phyloP scores from a whole-genome alignment of 108 stramenopile species.

The Fistulifera pelliculosa region DNA sequence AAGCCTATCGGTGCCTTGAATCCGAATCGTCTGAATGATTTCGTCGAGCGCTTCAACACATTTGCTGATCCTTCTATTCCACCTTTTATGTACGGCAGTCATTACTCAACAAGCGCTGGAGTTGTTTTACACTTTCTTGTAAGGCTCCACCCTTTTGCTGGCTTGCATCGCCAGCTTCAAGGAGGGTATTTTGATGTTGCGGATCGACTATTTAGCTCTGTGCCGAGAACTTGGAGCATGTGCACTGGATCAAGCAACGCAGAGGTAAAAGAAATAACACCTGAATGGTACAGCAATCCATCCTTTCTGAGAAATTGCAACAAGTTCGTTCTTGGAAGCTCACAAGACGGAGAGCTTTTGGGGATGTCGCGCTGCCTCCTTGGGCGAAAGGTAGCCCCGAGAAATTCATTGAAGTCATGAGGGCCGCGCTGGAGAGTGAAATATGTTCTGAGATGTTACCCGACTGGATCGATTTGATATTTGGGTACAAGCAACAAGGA shows the following conservation, averaged over 20 bases:
- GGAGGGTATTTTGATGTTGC: slow-evolving; percentile 96
- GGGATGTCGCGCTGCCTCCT: slow-evolving; percentile 92
- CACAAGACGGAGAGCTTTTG: slow-evolving; percentile 90
- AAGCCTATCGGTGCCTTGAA: slow-evolving; percentile 96
- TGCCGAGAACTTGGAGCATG: slow-evolving; percentile 89
- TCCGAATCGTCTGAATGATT: slow-evolving; percentile 82
- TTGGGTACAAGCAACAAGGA: slow-evolving; percentile 90
- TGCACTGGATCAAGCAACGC: slow-evolving; percentile 79
- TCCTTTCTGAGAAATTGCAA: slow-evolving; percentile 85
- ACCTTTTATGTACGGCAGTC: slow-evolving; percentile 96
- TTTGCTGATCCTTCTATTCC: slow-evolving; percentile 92
- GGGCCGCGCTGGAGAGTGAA: slow-evolving; percentile 76
- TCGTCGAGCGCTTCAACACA: slow-evolving; percentile 85
- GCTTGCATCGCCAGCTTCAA: slow-evolving; percentile 87
- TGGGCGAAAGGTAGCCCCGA: slow-evolving; percentile 95
- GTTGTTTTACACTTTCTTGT: slow-evolving; percentile 94
- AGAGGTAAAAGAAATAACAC: slow-evolving; percentile 95
- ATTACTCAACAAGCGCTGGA: slow-evolving; percentile 95
- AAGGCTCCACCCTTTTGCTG: slow-evolving; percentile 92
- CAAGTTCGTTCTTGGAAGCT: slow-evolving; percentile 88
- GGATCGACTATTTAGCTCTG: slow-evolving; percentile 92
- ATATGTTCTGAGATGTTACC: slow-evolving; percentile 90
- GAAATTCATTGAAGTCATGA: slow-evolving; percentile 81
- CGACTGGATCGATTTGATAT: slow-evolving; percentile 98
- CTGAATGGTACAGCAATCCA: slow-evolving; percentile 92